Percentiles rank a stretch among this genome's conserved stretches.
Conservation (phyloP, 805 yeast genomes). For the Monosporozyma servazzii region DNA sequence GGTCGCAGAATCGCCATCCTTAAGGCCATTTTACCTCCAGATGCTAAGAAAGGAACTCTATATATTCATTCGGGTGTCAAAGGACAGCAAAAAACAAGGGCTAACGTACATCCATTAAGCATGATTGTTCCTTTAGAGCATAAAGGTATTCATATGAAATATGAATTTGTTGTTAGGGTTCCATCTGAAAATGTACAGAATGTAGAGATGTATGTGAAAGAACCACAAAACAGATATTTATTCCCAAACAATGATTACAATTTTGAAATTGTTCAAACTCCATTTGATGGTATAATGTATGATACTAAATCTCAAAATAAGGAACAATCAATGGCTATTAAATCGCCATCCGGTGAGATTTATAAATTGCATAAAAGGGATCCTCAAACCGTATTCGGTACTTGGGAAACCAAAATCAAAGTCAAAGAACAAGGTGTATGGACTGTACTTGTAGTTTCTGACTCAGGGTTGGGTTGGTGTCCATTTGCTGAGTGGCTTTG, state of each 20-base stretch:
- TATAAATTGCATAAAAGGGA: conserved; percentile 47
- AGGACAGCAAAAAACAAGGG: conserved; percentile 48
- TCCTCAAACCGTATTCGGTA: conserved; percentile 38
- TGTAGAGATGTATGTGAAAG: conserved; percentile 71
- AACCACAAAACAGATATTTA: conserved; percentile 70
- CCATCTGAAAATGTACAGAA: conserved; percentile 62
- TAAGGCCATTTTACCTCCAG: conserved; percentile 72
- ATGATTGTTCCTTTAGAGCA: conserved; percentile 70
- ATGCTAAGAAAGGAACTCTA: conserved; percentile 58
- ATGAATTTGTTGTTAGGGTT: conserved; percentile 60
- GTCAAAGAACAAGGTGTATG: conserved; percentile 71
- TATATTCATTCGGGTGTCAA: conserved; percentile 64
- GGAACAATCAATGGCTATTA: conserved; percentile 54
- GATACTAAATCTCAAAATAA: conserved; percentile 25
- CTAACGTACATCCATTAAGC: conserved; percentile 58
- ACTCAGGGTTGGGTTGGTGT: conserved; percentile 71
- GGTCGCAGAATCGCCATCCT: conserved; percentile 59
- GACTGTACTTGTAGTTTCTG: conserved; percentile 74
- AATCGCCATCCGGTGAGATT: conserved; percentile 78
- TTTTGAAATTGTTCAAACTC: conserved; percentile 57
- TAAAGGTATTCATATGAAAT: conserved; percentile 47
- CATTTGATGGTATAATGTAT: conserved; percentile 40
- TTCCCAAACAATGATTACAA: conserved; percentile 48
- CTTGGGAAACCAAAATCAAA: conserved; percentile 51
- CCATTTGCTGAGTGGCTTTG: conserved; percentile 89